Evolutionary conservation across 768 basidiomycete genomes (phyloP), one percentile per base, ranked within the genome.

Genomic region (Mycena kentingensis): DNA sequence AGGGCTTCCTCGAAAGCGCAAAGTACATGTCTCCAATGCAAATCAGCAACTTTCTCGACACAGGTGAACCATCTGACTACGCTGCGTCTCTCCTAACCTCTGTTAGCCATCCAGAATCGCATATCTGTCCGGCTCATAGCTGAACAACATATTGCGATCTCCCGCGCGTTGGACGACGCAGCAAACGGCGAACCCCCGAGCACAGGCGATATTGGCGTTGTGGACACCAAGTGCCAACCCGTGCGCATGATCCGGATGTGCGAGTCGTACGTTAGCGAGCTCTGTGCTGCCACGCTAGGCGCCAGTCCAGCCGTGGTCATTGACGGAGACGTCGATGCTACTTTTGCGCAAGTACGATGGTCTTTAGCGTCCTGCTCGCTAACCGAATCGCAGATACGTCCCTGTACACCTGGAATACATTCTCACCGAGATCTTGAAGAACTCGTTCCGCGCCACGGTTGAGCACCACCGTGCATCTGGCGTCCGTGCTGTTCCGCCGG

Each of bases 341-440:
- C 84, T 2, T 93, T 93, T 67, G 80, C 88, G 91, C 92, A 67
- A 70, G 90, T 78, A 26, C 22, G 19, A n/a, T 27, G 19, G 27
- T 35, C 39, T 25, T 43, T 13, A 21, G n/a, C 15, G 16, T 31
- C 38, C 15, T 38, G 24, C 21, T 22, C 26, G 45, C n/a, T 38
- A 37, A n/a, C n/a, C n/a, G n/a, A 43, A 55, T 59, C n/a, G 35
- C 62, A 92, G 91, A 22, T 93, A 92, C 63, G 83, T 94, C 34
- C 91, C 93, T 3, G 88, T 92, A 1, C 93, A 95, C 65, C 77
- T 95, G 29, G 93, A 95, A 67, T 95, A 94, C 65, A 90, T 93
- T 60, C 72, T 93, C 48, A 95, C 93, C 2, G 93, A 95, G 67
- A 82, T 95, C 34, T 77, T 95, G 34, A 95, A 95, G 70, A 95